Conservation (phyloP, 2,329 filamentous ascomycete species). For the Diaporthe humulicola region DNA sequence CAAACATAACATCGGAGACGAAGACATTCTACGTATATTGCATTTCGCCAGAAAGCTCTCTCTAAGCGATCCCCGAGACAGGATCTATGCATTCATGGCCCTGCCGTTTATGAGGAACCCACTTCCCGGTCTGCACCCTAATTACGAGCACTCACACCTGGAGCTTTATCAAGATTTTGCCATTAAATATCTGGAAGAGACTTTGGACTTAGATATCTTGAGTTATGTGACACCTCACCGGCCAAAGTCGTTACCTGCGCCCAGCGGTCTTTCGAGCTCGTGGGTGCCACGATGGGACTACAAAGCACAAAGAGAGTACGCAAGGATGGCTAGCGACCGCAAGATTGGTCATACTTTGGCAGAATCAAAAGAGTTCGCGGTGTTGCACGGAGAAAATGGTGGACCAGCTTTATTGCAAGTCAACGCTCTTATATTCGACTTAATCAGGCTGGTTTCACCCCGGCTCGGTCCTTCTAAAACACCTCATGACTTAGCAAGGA, state of each 20-base stretch:
- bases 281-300: background rate
- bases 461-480: background rate
- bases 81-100: slow-evolving; percentile 28
- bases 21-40: background rate
- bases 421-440: background rate
- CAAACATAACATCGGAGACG: accelerated
- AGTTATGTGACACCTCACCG: background rate
- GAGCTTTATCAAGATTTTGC: background rate
- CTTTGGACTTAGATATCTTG: background rate
- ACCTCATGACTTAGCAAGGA: background rate
- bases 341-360: background rate
- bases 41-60: background rate
- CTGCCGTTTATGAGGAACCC: background rate
- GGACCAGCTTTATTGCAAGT: background rate
- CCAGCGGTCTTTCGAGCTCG: background rate
- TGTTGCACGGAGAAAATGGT: background rate
- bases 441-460: background rate
- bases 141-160: background rate
- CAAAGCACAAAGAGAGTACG: too few species aligned
- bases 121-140: background rate
- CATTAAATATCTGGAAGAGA: background rate
- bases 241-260: accelerated
- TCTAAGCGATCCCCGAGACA: slow-evolving; percentile 1
- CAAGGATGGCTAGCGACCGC: too few species aligned
- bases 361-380: background rate